Base-by-base conservation (phyloP, 2,329 filamentous ascomycete species). In the Pseudocercospora fijiensis region DNA sequence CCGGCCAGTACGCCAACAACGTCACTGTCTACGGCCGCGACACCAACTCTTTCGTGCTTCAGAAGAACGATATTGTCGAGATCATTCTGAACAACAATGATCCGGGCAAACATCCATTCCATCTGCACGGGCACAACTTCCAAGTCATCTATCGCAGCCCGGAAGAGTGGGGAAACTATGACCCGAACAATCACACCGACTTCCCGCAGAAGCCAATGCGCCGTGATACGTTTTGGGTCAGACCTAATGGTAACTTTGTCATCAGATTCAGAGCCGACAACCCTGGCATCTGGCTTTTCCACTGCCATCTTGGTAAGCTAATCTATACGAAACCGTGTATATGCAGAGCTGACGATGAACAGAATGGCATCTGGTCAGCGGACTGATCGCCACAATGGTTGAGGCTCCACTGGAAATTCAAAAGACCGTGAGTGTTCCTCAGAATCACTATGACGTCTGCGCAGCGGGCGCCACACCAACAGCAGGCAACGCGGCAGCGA, bases 61-160 rank as follows among this genome's bases (percentile, higher is more conserved):
- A 87, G 27, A 84, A 88, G 66, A 85, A 84, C 61, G 77, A 86
- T 28, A 81, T 91, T n/a, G 85, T 93, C 27, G 87, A 93, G 73
- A 83, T 94, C 57, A 78, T 92, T 18, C 79, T 94, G n/a, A 91
- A 92, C 80, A 94, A 92, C 72, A 81, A 86, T 51, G 90, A 94
- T 70, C 82, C 64, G 80, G 82, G 90, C 47, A 87, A 86, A 8
- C 90, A 92, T 71, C 91, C 87, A 0, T 88, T 89, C 79, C 87
- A 90, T 76, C 77, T 96, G 0, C 92, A 95, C 78, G 90, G 90
- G 0, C 89, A 92, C 75, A 80, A 85, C 68, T 92, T 92, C 78
- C 90, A 91, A 76, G 78, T 86, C 18, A 70, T 84, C 30, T 64
- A 71, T n/a, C 76, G 75, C 58, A 76, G 66, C 57, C 75, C 70